Evolutionary conservation across 768 basidiomycete genomes (phyloP), one percentile per base, ranked within the genome.

Genomic region (Leccinum subgranulosum): DNA sequence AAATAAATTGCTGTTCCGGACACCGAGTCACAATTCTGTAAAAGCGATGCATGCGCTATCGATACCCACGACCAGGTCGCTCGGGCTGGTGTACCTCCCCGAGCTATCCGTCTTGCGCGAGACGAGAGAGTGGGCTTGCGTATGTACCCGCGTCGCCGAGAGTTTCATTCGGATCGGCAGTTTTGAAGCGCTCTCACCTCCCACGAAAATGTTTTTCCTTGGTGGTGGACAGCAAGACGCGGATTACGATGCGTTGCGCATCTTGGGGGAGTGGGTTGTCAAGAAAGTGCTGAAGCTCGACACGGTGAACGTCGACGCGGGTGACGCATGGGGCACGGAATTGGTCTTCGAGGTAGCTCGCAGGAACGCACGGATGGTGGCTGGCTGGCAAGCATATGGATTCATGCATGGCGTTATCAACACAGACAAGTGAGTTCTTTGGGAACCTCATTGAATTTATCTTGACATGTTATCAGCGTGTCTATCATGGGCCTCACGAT

Each of bases 351-450:
- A 97, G 64, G 85, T 85, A 0, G 86, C 92, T 15, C 83, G 81
- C 70, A 77, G 94, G 66, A 98, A 97, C 68, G 95, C 91, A 46
- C 77, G 77, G 68, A 98, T 95, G 90, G 91, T 94, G 0, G 97
- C 94, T 10, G 88, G 81, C 4, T 98, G 97, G 97, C 96, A 98
- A 73, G 92, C 84, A 7, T 90, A 89, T 70, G 93, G 93, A 1
- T 94, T 91, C 69, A 92, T 94, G 92, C 92, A 94, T 67, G 94
- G 93, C 0, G 96, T 99, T 36, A 93, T 99, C 64, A 98, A 98
- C 68, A 96, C 95, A 2, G 96, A 98, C 76, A 97, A 96, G 90
- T 89, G 62, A 57, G 81, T 67, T n/a, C 3, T 25, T 27, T 55
- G 29, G 41, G 14, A 14, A 49, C 27, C 10, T 10, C 11, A 47